Evolutionary conservation across 78 protist genomes (phyloP), one percentile per base, ranked within the genome.

Genomic region (Dictyostelium firmibasis): DNA sequence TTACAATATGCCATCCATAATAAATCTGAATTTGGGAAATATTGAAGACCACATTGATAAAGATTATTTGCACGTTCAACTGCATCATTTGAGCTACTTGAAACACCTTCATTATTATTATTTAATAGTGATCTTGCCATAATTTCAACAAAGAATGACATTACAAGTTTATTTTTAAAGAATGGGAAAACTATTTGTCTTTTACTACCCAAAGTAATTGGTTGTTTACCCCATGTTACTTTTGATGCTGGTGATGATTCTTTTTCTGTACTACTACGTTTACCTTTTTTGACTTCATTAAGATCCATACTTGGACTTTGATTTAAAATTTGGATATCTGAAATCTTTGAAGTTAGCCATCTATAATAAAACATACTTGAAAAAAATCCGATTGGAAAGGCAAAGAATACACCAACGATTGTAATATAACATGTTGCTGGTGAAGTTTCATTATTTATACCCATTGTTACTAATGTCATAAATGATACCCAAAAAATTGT

Each of bases 1-100:
- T 89, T 89, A 8, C 79, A 41, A 81, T 89, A 89, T 2, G 94
- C 86, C 94, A 89, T 89, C 94, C 94, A 89, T 36, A 89, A 72
- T 11, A 89, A 6, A 27, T 83, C 53, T 7, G 87, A 81, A 16
- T 81, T 43, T 67, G 94, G 94, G 87, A 69, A 89, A 47, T 89
- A 89, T 41, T 89, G 94, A 18, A 89, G 75, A 81, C 83, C 94
- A 38, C 94, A 89, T 50, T 89, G 94, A 16, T 81, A 89, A 3
- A 89, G 10, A 33, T 79, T 85, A 69, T 89, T 89, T 79, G 87
- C 94, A 23, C 75, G 25, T 25, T 89, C 94, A 47, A 89, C 47
- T 8, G 50, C 16, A 1, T 67, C 81, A 3, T 0, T 31, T 33
- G 79, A 16, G 18, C 43, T 31, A 72, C 38, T 70, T 13, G 35